Base-by-base conservation (phyloP, 2,329 filamentous ascomycete species). In the Ophiosphaerella korrae region DNA sequence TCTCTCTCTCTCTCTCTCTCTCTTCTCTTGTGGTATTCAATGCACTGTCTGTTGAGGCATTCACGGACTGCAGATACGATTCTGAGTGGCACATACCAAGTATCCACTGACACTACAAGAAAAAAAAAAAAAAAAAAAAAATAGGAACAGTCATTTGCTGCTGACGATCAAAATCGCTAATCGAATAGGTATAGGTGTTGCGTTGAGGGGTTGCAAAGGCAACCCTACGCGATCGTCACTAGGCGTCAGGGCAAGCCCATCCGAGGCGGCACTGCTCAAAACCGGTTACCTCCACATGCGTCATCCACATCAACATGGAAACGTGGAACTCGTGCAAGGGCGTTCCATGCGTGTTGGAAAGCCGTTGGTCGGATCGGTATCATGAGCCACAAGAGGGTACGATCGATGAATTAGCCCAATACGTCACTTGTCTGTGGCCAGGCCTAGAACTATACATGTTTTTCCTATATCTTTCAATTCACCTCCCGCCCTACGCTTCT, bases 241-340 rank as follows among this genome's bases (percentile, higher is more conserved):
- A 21, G 18, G 18, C 18, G n/a, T 11, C 44, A 40, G 5, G 59
- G 52, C 31, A 21, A 40, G 42, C 47, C 39, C 35, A 34, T 43
- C 37, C 42, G 24, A 26, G 24, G 24, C 8, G 24, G 5, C 24
- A 5, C 24, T 5, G 24, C 26, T 29, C 52, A 57, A 66, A 66
- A 63, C 63, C 62, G 45, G 63, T 57, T 66, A 64, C 57, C 44
- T 50, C 41, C 38, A 40, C 52, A 21, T 58, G 55, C 60, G 62
- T 63, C 62, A 64, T 64, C 43, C 39, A 42, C 39, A 38, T 49
- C 55, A 52, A 49, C 46, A 43, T 32, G 29, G 39, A 31, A 42
- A 31, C 47, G 48, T 52, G 38, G 57, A 53, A 57, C 44, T 43
- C n/a, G 37, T 44, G 49, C 62, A 58, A 62, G 61, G 63, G 36